phyloP scores from a whole-genome alignment of 345 rosid species.

The Eucalyptus fibrosa region DNA sequence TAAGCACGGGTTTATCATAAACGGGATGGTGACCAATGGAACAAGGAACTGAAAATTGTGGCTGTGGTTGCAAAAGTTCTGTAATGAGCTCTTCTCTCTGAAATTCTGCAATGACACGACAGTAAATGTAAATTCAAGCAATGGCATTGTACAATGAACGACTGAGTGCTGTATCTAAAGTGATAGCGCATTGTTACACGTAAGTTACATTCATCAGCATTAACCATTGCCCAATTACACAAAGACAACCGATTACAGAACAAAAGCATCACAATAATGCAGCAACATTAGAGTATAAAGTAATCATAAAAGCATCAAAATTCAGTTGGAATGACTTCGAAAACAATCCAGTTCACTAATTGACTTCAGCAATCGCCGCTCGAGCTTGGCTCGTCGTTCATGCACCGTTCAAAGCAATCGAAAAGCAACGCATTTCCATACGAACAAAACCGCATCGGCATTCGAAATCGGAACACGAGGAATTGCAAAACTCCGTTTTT shows the following conservation, averaged over 20 bases:
- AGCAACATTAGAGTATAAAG: neutral
- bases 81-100: conserved; percentile 67
- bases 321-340: neutral
- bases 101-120: conserved; percentile 32
- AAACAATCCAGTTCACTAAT: neutral
- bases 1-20: conserved; percentile 9
- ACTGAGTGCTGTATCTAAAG: neutral
- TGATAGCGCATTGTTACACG: neutral
- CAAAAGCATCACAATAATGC: neutral
- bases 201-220: neutral
- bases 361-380: neutral
- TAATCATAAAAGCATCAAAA: neutral
- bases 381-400: neutral
- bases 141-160: neutral
- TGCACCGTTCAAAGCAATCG: neutral
- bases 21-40: conserved; percentile 18
- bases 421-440: neutral
- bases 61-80: conserved; percentile 30
- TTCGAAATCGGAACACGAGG: neutral
- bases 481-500: neutral
- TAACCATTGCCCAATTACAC: neutral
- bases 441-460: neutral
- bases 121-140: neutral
- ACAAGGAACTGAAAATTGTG: conserved; percentile 21
- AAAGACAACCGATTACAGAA: neutral